Percentiles rank a stretch among this genome's conserved stretches.
Conservation (phyloP, 306 rosid species). For the Glycyrrhiza uralensis region DNA sequence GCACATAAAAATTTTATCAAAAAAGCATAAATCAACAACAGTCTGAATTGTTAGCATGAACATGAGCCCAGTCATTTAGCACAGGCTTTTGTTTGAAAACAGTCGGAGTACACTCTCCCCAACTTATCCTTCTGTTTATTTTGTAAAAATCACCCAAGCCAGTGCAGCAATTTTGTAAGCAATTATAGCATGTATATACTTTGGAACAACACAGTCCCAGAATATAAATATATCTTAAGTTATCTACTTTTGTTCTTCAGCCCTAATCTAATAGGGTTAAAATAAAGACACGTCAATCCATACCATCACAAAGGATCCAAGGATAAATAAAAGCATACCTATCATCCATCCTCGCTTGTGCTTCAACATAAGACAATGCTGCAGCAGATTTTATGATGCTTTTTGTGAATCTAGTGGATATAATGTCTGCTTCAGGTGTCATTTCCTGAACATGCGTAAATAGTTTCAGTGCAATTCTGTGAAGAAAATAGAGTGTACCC, state of each 20-base stretch:
- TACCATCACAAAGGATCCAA: slow-evolving; percentile 1
- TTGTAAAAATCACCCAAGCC: neutral
- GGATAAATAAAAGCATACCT: slow-evolving; percentile 53
- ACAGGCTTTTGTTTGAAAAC: neutral
- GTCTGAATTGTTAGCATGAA: slow-evolving; percentile 1
- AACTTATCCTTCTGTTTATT: neutral
- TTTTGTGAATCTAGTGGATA: slow-evolving; percentile 74
- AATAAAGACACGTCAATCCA: slow-evolving; percentile 3
- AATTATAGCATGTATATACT: neutral
- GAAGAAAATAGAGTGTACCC: neutral
- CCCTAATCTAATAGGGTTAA: neutral
- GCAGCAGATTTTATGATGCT: slow-evolving; percentile 89
- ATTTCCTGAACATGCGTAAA: slow-evolving; percentile 68
- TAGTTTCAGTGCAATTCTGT: neutral
- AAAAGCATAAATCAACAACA: slow-evolving; percentile 8
- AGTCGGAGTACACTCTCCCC: neutral
- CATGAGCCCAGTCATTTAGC: neutral
- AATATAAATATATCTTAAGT: neutral
- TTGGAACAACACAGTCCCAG: neutral
- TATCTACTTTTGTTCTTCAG: neutral
- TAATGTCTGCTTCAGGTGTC: slow-evolving; percentile 91
- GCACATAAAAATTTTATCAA: slow-evolving; percentile 4
- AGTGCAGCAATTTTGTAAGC: neutral
- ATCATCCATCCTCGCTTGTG: slow-evolving; percentile 99
- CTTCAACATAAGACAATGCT: slow-evolving; percentile 91